Evolutionary conservation across 2,329 filamentous ascomycete genomes (phyloP).

Genomic region (Cordyceps tenuipes): DNA sequence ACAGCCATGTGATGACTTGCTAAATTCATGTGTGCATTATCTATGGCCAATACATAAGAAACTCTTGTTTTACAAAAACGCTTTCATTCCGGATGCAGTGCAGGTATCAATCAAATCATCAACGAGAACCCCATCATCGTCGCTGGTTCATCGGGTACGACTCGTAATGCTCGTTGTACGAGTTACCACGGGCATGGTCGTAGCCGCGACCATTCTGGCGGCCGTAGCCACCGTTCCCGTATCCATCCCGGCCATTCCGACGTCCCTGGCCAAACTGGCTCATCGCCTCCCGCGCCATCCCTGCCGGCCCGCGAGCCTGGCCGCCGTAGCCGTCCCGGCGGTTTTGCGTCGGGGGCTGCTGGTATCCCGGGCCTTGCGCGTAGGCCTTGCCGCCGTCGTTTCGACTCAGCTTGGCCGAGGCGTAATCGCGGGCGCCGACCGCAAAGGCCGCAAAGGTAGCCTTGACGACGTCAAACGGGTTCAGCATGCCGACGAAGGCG

Average conservation of each 20-base stretch:
- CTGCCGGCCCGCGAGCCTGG: background rate
- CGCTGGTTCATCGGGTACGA: slow-evolving; percentile 10
- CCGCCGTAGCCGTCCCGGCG: background rate
- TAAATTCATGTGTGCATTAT: background rate
- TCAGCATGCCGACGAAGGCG: slow-evolving; percentile 13
- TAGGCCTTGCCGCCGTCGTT: background rate
- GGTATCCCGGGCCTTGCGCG: slow-evolving; percentile 7
- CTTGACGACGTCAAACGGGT: slow-evolving; percentile 13
- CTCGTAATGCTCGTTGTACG: slow-evolving; percentile 6
- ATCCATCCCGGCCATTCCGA: background rate
- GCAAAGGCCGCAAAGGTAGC: slow-evolving; percentile 5
- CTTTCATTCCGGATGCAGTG: slow-evolving; percentile 4
- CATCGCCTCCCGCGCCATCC: slow-evolving; percentile 4
- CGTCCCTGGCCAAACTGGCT: slow-evolving; percentile 5
- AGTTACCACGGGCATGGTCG: slow-evolving; percentile 7
- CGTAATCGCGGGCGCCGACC: slow-evolving; percentile 1
- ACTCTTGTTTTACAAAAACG: background rate
- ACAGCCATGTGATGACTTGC: no score
- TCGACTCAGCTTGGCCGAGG: slow-evolving; percentile 4
- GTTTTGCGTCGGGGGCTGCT: slow-evolving; percentile 4
- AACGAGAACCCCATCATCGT: background rate
- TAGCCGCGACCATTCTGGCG: background rate
- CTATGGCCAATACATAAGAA: background rate
- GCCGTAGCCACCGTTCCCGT: background rate
- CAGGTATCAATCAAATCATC: background rate